Conservation (phyloP, 257 asterid genomes). For the Solanum lignicaule region DNA sequence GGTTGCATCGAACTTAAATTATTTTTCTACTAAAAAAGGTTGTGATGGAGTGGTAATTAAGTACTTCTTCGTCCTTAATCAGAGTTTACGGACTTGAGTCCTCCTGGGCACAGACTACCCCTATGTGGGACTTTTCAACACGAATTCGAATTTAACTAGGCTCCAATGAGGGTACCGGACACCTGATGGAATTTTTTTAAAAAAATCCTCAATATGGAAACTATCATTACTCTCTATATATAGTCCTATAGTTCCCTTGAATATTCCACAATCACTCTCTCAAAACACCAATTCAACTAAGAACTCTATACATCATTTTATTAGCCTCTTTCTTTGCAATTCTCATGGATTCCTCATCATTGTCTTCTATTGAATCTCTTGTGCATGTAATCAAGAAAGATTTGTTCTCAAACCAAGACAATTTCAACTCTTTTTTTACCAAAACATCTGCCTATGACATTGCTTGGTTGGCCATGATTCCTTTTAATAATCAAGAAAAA, state of each 20-base stretch:
- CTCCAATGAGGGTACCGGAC: neutral
- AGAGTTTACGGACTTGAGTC: no score
- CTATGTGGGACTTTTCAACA: neutral
- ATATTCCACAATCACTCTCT: neutral
- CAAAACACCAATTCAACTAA: neutral
- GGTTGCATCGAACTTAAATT: no score
- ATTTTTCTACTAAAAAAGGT: neutral
- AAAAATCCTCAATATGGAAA: no score
- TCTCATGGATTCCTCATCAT: conserved; percentile 20
- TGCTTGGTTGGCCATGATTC: conserved; percentile 60
- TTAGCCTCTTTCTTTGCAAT: neutral
- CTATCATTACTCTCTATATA: neutral
- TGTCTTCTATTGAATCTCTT: conserved; percentile 16
- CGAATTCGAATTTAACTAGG: no score
- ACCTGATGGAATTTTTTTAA: rapidly evolving
- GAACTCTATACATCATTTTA: neutral
- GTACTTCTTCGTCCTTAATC: no score
- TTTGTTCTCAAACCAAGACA: conserved; percentile 7
- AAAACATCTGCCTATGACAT: conserved; percentile 44
- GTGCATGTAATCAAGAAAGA: conserved; percentile 28
- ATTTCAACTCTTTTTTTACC: conserved; percentile 1
- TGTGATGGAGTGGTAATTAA: neutral
- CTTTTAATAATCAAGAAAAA: conserved; percentile 1
- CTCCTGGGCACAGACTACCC: neutral
- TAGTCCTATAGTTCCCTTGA: neutral